A percentile compares a stretch with the other conserved stretches of the same genome.
phyloP scores from a whole-genome alignment of 768 basidiomycete genomes.

The Boletus reticuloceps region DNA sequence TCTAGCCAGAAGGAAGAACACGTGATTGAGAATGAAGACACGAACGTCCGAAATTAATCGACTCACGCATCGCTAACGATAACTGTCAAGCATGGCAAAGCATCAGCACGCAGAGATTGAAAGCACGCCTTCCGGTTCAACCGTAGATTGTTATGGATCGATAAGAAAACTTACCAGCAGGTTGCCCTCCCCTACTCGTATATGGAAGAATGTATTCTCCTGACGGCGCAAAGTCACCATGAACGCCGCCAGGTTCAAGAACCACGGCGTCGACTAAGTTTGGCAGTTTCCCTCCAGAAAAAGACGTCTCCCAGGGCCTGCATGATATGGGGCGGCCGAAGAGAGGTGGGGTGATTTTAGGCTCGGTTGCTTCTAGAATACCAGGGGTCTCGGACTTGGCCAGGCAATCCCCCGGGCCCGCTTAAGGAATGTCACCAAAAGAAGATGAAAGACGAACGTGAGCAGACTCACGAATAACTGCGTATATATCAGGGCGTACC shows the following conservation, averaged over 20 bases:
- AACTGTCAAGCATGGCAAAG: constrained; percentile 23
- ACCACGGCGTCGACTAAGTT: constrained; percentile 42
- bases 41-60: neutral
- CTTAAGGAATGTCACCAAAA: too few relatives aligned
- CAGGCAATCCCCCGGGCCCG: too few relatives aligned
- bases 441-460: neutral
- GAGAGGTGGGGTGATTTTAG: neutral
- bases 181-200: constrained; percentile 39
- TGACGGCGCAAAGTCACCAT: constrained; percentile 37
- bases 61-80: constrained; percentile 45
- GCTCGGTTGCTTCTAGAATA: constrained; percentile 27
- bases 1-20: constrained; percentile 24
- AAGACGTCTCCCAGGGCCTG: constrained; percentile 44
- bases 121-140: neutral
- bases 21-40: neutral
- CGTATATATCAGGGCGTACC: constrained; percentile 32
- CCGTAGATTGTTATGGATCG: neutral
- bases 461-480: constrained; percentile 34
- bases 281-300: constrained; percentile 44
- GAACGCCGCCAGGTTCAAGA: constrained; percentile 36
- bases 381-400: constrained; percentile 20
- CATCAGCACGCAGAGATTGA: neutral
- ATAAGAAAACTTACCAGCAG: constrained; percentile 33
- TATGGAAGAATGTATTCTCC: constrained; percentile 39
- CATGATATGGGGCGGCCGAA: constrained; percentile 22